Conservation (phyloP, 1,139 yeast genomes). For the Hemisphaericaspora subhashii region DNA sequence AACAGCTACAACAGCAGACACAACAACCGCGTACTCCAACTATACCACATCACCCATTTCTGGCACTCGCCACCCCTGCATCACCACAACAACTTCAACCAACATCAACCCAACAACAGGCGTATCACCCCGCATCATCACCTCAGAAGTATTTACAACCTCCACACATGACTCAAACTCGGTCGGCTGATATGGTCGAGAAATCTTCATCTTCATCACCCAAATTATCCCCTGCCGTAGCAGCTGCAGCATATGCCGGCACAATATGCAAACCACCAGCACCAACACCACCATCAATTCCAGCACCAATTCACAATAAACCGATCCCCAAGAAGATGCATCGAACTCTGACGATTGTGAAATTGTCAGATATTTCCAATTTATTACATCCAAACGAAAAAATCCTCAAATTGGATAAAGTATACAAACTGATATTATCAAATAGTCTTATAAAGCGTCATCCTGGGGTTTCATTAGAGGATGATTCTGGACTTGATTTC, state of each 20-base stretch:
- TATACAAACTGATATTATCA: conserved; percentile 36
- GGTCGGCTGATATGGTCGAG: not conserved
- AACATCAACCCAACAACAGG: conserved; percentile 14
- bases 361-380: conserved; percentile 35
- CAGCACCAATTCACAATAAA: conserved; percentile 1
- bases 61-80: no score
- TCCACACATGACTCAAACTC: not conserved
- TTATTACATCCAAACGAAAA: conserved; percentile 38
- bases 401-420: conserved; percentile 42
- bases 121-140: conserved; percentile 7
- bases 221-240: conserved; percentile 11
- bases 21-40: no score
- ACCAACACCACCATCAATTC: conserved; percentile 5
- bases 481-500: conserved; percentile 37
- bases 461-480: conserved; percentile 18
- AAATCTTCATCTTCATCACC: not conserved
- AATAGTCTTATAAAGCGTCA: not conserved
- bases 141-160: not conserved
- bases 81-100: conserved; percentile 11
- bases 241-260: conserved; percentile 15
- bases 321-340: not conserved
- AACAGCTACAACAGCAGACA: conserved; percentile 6
- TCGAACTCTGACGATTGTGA: conserved; percentile 17
- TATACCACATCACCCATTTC: no score
- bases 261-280: conserved; percentile 5